Evolutionary conservation across 2,329 filamentous ascomycete genomes (phyloP), one percentile per base, ranked within the genome.

Genomic region (Shiraia bambusicola): DNA sequence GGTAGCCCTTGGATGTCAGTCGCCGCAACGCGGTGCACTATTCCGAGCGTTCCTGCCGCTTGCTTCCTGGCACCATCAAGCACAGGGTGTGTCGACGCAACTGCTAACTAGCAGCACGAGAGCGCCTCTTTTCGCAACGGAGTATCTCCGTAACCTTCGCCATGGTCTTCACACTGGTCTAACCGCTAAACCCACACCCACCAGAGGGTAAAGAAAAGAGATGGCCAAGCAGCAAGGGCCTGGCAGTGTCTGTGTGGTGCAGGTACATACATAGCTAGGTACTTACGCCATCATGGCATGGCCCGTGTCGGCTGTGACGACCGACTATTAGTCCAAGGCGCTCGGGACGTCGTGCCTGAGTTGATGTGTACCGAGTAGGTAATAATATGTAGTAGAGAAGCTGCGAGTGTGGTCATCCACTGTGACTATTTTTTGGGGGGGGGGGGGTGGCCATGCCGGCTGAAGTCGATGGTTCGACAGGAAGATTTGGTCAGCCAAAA

Each of bases 301-400:
- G 14, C 32, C 28, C 39, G 47, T 46, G 39, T 46, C 34, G 38
- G 28, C 37, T 45, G 32, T 42, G 33, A 28, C 28, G 39, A 42
- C 17, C 14, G 30, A 27, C 25, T 17, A 29, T n/a, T n/a, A 34
- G 22, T 32, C 30, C 22, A 50, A 40, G 51, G 47, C 49, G 40
- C 47, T 49, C 61, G 61, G 61, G 47, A 57, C 58, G 57, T 45
- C 50, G 59, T 65, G 54, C 59, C 59, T 64, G 51, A 52, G 43
- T 37, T 50, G 49, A 45, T n/a, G n/a, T n/a, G n/a, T n/a, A n/a
- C 19, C 4, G 19, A 22, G 19, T 5, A 8, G 19, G 44, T 42
- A 46, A 50, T 45, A 35, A 24, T 27, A 28, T 37, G 13, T 39
- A 43, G 39, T 35, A 41, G 25, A 33, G 37, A 24, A 32, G 37